Evolutionary conservation across 495 filamentous ascomycete species (phyloP).

Genomic region (Astrocystis sublimbata): DNA sequence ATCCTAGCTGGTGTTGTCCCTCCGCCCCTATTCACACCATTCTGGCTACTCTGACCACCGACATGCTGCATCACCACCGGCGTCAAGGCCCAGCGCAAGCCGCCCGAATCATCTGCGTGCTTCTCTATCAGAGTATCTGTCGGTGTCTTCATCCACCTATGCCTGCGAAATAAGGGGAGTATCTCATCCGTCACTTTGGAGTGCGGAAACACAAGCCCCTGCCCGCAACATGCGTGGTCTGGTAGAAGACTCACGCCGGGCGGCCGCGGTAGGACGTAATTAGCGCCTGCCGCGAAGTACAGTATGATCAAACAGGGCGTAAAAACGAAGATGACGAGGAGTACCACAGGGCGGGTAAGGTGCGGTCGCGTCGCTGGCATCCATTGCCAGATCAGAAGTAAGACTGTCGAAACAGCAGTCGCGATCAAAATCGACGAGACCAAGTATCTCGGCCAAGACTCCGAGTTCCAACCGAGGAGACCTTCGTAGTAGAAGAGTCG

Average conservation of each 20-base stretch:
- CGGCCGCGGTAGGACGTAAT: slow-evolving; percentile 26
- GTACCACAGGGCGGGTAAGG: neutral
- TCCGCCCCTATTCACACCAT: neutral
- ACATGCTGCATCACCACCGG: slow-evolving; percentile 57
- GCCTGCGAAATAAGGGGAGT: slow-evolving; percentile 42
- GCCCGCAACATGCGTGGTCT: slow-evolving; percentile 51
- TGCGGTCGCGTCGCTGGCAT: slow-evolving; percentile 6
- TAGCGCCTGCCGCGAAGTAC: slow-evolving; percentile 40
- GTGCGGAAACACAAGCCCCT: slow-evolving; percentile 37
- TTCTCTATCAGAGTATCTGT: slow-evolving; percentile 51
- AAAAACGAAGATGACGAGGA: slow-evolving; percentile 22
- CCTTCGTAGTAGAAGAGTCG: slow-evolving; percentile 59
- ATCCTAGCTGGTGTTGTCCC: too few relatives aligned
- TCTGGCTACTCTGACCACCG: slow-evolving; percentile 26
- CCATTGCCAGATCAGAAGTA: slow-evolving; percentile 9
- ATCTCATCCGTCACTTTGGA: slow-evolving; percentile 43
- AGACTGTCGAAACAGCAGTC: neutral
- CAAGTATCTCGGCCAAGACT: slow-evolving; percentile 50
- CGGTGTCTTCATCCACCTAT: slow-evolving; percentile 35
- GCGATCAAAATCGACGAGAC: slow-evolving; percentile 33
- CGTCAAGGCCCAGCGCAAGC: slow-evolving; percentile 51
- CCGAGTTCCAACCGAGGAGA: slow-evolving; percentile 57
- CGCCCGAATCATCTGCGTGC: slow-evolving; percentile 39
- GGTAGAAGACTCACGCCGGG: slow-evolving; percentile 42
- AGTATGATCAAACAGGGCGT: slow-evolving; percentile 35